A percentile compares a stretch with the other conserved stretches of the same genome.
Evolutionary conservation across 225 moss, liverwort and hornwort genomes (phyloP).

Genomic region (Lunularia cruciata): DNA sequence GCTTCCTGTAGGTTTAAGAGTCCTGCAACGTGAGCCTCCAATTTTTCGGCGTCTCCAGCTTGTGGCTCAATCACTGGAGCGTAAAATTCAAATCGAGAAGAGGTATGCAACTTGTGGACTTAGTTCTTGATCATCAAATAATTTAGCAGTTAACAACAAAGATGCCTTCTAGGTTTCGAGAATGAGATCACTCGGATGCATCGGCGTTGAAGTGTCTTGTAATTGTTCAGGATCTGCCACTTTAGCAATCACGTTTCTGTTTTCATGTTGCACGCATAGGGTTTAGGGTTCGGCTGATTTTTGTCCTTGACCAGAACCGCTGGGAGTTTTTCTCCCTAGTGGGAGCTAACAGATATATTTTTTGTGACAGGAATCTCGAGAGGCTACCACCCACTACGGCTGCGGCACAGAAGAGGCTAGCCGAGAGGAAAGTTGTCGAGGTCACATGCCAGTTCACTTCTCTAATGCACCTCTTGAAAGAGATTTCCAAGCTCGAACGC

Average conservation of each 20-base stretch:
- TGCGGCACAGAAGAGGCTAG: constrained; percentile 24
- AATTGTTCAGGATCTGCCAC: too few species aligned
- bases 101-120: constrained; percentile 38
- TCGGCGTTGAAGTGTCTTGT: too few species aligned
- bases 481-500: constrained; percentile 16
- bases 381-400: constrained; percentile 19
- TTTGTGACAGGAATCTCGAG: constrained; percentile 30
- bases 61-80: constrained; percentile 60
- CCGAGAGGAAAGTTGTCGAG: constrained; percentile 32
- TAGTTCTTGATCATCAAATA: too few species aligned
- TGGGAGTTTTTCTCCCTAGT: too few species aligned
- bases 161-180: too few species aligned
- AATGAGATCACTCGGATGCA: too few species aligned
- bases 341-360: too few species aligned
- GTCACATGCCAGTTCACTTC: constrained; percentile 20
- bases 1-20: constrained; percentile 52
- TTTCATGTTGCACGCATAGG: too few species aligned
- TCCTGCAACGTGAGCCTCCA: constrained; percentile 51
- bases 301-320: too few species aligned
- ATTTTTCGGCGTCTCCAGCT: constrained; percentile 61
- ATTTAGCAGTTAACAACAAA: too few species aligned
- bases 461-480: constrained; percentile 25
- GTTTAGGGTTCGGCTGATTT: too few species aligned
- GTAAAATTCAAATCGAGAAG: constrained; percentile 64
- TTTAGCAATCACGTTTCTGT: too few species aligned